Evolutionary conservation across 2,329 filamentous ascomycete species (phyloP).

Genomic region (Graphilbum sp.): DNA sequence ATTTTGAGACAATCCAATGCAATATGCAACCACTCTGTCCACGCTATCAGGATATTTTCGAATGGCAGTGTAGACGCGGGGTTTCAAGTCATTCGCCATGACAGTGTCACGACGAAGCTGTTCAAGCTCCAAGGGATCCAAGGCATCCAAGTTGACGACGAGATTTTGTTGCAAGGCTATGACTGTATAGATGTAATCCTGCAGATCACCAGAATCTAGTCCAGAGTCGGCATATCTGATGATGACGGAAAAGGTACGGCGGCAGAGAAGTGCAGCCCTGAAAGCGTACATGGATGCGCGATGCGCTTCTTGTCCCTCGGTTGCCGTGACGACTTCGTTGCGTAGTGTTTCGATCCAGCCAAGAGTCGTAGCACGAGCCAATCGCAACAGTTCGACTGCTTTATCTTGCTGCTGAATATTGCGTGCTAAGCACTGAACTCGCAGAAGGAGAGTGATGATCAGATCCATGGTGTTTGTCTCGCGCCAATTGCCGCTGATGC

Average conservation of each 20-base stretch:
- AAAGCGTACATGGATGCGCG: constrained; percentile 29
- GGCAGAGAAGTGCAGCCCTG: constrained; percentile 39
- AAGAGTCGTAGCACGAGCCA: constrained; percentile 24
- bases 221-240: background rate
- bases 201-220: background rate
- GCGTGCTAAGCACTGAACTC: constrained; percentile 15
- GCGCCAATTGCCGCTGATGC: constrained; percentile 38
- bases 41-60: background rate
- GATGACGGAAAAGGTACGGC: constrained; percentile 17
- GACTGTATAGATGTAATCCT: background rate
- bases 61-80: background rate
- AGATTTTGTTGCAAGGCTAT: constrained; percentile 7
- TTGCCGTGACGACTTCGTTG: constrained; percentile 22
- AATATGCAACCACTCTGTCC: background rate
- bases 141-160: background rate
- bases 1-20: constrained; percentile 1
- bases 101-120: background rate
- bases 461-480: constrained; percentile 42
- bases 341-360: constrained; percentile 33
- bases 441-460: constrained; percentile 32
- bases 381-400: constrained; percentile 20
- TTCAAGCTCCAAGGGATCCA: background rate
- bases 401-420: constrained; percentile 2
- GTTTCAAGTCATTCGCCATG: background rate
- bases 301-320: constrained; percentile 20